Evolutionary conservation across 1,284 basidiomycete genomes (phyloP).

Genomic region (Heterobasidion parviporum): DNA sequence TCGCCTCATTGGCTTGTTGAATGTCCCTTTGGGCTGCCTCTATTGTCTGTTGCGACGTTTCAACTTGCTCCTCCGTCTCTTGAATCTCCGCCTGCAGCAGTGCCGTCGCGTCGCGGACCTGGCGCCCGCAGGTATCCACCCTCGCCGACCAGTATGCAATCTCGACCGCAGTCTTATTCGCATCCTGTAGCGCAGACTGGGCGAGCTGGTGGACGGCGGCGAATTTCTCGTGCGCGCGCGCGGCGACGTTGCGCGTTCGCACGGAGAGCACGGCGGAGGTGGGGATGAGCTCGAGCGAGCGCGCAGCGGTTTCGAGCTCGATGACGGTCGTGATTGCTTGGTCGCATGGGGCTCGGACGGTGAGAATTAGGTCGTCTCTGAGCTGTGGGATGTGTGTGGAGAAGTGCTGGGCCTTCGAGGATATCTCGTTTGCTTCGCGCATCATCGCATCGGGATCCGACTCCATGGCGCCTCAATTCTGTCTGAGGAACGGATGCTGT

Average conservation of each 20-base stretch:
- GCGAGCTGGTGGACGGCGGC: not conserved
- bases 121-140: not conserved
- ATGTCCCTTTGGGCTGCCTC: not conserved
- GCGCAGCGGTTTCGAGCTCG: not conserved
- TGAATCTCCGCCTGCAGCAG: not conserved
- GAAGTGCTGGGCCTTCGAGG: not conserved
- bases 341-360: not conserved
- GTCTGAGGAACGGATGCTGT: not conserved
- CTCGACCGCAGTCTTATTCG: not conserved
- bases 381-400: not conserved
- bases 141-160: not conserved
- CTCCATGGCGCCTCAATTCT: too few species aligned
- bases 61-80: not conserved
- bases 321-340: slow-evolving; percentile 1
- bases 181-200: not conserved
- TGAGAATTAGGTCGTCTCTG: not conserved
- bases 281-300: not conserved
- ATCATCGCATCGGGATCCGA: not conserved
- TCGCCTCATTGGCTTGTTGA: not conserved
- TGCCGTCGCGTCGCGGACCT: not conserved
- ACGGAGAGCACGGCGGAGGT: not conserved
- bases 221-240: not conserved
- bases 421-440: not conserved
- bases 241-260: not conserved
- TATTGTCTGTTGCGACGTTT: not conserved